Conservation (phyloP, 139 green algal species). For the Gonium pectorale region DNA sequence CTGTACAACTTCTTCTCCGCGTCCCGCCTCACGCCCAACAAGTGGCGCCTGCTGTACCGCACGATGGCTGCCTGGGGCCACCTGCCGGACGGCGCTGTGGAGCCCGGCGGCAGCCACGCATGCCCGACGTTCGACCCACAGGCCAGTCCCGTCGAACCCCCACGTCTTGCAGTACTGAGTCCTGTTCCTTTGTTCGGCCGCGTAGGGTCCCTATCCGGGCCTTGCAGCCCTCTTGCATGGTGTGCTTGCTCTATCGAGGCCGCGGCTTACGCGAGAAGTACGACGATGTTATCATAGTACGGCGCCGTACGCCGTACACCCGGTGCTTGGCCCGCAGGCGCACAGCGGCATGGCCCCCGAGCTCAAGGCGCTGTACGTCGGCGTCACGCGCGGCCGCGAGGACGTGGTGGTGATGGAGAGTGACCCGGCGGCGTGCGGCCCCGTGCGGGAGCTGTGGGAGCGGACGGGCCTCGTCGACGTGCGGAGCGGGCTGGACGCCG, state of each 20-base stretch:
- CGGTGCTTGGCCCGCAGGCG: background rate
- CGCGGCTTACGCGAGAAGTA: too few species aligned
- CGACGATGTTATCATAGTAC: background rate
- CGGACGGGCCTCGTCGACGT: constrained; percentile 2
- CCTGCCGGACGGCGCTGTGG: background rate
- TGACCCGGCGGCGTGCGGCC: background rate
- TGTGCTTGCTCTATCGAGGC: too few species aligned
- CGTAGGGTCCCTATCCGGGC: background rate
- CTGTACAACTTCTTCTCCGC: constrained; percentile 61
- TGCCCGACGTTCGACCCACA: constrained; percentile 41
- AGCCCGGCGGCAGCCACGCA: background rate
- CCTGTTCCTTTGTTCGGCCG: too few species aligned
- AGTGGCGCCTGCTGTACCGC: constrained; percentile 43
- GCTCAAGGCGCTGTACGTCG: constrained; percentile 55
- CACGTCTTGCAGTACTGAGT: too few species aligned
- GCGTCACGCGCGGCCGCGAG: constrained; percentile 25
- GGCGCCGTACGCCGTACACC: background rate
- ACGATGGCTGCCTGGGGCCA: background rate
- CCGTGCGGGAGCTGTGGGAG: constrained; percentile 12
- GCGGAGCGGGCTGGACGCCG: background rate
- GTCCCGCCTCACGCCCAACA: background rate
- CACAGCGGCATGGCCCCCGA: constrained; percentile 24
- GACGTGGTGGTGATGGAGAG: constrained; percentile 38
- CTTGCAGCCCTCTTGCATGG: background rate
- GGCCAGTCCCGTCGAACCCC: too few species aligned